These are phyloP conservation scores for Lasiodiplodia gonubiensis DNA, from an alignment of 2,329 filamentous ascomycete species.

Conservation along the genomic window DNA sequence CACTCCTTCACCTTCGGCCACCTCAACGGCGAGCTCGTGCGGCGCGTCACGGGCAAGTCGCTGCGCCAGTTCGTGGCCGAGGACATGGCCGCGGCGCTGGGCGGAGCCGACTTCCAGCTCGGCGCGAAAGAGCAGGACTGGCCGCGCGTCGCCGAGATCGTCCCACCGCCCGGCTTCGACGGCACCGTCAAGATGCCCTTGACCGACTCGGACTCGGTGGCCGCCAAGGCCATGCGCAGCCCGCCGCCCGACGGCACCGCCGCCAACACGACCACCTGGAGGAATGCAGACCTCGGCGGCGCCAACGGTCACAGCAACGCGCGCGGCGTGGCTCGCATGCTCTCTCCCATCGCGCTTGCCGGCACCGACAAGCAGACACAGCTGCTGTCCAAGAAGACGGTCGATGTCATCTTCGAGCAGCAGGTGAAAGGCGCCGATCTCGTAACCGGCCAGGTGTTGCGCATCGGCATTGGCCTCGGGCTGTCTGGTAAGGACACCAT, in stretches of 20 bases:
- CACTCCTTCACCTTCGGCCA: conserved; percentile 15
- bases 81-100: conserved; percentile 12
- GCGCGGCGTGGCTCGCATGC: conserved; percentile 49
- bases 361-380: conserved; percentile 42
- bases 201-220: not conserved
- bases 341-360: conserved; percentile 46
- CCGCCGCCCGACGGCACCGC: not conserved
- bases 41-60: not conserved
- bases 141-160: conserved; percentile 9
- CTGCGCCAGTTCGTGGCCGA: conserved; percentile 11
- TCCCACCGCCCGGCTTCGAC: not conserved
- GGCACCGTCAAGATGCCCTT: not conserved
- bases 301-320: conserved; percentile 45
- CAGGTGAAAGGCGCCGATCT: not conserved
- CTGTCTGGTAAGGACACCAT: not conserved
- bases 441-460: not conserved
- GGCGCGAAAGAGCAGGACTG: conserved; percentile 11
- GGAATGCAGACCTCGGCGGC: not conserved
- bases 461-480: not conserved
- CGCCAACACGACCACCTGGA: conserved; percentile 1
- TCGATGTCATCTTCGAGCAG: not conserved
- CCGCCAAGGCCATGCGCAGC: not conserved
- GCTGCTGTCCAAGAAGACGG: conserved; percentile 43
- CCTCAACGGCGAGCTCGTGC: conserved; percentile 19
- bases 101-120: conserved; percentile 16